Conservation (phyloP, 768 basidiomycete species). For the Naganishia onofrii region DNA sequence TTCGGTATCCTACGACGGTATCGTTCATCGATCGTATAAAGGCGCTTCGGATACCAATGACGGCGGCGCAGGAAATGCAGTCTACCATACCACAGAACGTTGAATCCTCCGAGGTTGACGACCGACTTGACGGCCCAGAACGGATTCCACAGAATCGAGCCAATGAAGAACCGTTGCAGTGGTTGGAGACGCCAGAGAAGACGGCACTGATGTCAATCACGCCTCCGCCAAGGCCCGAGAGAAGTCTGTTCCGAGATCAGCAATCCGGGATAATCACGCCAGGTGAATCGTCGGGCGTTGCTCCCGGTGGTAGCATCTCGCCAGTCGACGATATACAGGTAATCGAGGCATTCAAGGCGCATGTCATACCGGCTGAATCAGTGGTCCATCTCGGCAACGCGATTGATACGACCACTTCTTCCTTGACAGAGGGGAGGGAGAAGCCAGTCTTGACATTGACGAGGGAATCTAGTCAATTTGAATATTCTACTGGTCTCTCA, state of each 20-base stretch:
- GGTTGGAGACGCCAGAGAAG: not conserved
- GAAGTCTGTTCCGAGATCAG: not conserved
- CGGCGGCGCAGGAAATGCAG: not conserved
- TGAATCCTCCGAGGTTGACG: not conserved
- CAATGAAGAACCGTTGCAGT: too few species aligned
- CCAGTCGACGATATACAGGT: too few species aligned
- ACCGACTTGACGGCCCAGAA: not conserved
- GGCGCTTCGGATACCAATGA: slow-evolving; percentile 1
- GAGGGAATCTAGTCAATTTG: slow-evolving; percentile 9
- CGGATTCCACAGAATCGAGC: not conserved
- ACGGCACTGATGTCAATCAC: not conserved
- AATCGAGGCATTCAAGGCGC: not conserved
- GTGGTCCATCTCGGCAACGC: not conserved
- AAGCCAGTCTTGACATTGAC: not conserved
- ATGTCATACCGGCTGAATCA: not conserved
- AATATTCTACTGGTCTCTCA: not conserved
- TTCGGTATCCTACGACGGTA: slow-evolving; percentile 13
- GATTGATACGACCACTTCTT: not conserved
- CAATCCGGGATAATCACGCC: not conserved
- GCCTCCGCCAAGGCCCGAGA: slow-evolving; percentile 3
- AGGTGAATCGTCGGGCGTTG: not conserved
- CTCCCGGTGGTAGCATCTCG: too few species aligned
- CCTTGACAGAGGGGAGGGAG: not conserved
- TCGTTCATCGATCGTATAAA: slow-evolving; percentile 16
- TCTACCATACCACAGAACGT: not conserved